A percentile compares a stretch with the other conserved stretches of the same genome.
phyloP scores from a whole-genome alignment of 176 grass and related monocot species.

The Eragrostis curvula region DNA sequence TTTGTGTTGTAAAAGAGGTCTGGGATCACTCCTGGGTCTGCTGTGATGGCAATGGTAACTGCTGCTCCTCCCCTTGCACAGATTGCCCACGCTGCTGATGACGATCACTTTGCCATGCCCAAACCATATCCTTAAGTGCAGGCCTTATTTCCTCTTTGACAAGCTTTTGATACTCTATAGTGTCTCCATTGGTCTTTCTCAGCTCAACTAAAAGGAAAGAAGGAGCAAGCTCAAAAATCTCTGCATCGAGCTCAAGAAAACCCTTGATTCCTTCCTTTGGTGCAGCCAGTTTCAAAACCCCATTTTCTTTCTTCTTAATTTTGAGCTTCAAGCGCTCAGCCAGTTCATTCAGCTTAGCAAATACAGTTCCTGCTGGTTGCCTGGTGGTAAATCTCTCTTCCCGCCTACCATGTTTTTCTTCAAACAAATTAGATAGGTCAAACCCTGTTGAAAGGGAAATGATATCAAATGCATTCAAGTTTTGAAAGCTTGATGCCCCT shows the following conservation, averaged over 20 bases:
- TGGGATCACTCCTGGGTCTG: constrained; percentile 16
- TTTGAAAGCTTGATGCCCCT: constrained; percentile 38
- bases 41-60: constrained; percentile 25
- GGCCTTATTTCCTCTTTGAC: constrained; percentile 59
- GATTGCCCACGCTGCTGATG: constrained; percentile 6
- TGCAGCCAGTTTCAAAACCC: constrained; percentile 53
- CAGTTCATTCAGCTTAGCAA: constrained; percentile 62
- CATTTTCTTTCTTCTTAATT: constrained; percentile 62
- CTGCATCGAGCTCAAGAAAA: constrained; percentile 51
- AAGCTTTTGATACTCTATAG: constrained; percentile 57
- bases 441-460: constrained; percentile 71
- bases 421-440: constrained; percentile 65
- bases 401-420: constrained; percentile 35
- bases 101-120: constrained; percentile 47
- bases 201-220: constrained; percentile 54
- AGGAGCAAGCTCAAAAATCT: constrained; percentile 64
- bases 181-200: constrained; percentile 61
- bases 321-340: constrained; percentile 53
- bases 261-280: constrained; percentile 65
- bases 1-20: neutral
- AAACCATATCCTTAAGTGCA: constrained; percentile 52
- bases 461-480: constrained; percentile 72
- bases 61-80: constrained; percentile 22
- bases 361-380: constrained; percentile 42
- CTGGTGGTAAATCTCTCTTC: constrained; percentile 59